phyloP scores from a whole-genome alignment of 2,329 filamentous ascomycete genomes.

The Exophiala bonariae region DNA sequence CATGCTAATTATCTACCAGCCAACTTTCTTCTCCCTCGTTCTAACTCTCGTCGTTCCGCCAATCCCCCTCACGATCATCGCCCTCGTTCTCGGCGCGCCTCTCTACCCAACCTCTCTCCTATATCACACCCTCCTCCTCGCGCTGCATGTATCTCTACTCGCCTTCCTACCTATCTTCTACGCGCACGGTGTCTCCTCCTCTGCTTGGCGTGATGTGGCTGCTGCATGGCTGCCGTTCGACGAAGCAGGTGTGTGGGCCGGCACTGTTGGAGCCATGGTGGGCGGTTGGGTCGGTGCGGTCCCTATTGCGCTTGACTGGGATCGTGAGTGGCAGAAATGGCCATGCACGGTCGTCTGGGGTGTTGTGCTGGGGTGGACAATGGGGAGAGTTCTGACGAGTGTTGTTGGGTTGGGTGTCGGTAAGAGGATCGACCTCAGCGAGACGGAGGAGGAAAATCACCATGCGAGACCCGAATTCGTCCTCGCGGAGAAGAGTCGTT shows the following conservation, averaged over 20 bases:
- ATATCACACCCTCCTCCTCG: slow-evolving; percentile 74
- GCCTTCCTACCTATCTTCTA: slow-evolving; percentile 80
- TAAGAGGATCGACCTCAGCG: slow-evolving; percentile 27
- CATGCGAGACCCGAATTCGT: background rate
- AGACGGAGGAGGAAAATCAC: slow-evolving; percentile 17
- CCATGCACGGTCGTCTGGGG: slow-evolving; percentile 88
- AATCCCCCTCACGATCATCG: slow-evolving; percentile 57
- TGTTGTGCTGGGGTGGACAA: slow-evolving; percentile 72
- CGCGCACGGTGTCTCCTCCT: slow-evolving; percentile 73
- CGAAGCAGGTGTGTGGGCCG: slow-evolving; percentile 71
- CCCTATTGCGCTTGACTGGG: slow-evolving; percentile 96
- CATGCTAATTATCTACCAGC: slow-evolving; percentile 13
- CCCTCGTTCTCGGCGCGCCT: slow-evolving; percentile 84
- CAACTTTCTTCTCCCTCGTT: slow-evolving; percentile 57
- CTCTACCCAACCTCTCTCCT: slow-evolving; percentile 70
- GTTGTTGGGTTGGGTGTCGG: slow-evolving; percentile 21
- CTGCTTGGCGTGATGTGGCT: slow-evolving; percentile 69
- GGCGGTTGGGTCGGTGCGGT: slow-evolving; percentile 93
- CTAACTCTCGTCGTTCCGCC: slow-evolving; percentile 55
- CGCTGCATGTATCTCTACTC: slow-evolving; percentile 78
- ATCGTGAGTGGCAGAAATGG: slow-evolving; percentile 99
- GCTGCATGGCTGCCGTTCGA: slow-evolving; percentile 73
- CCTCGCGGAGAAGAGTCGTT: background rate
- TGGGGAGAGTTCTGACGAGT: slow-evolving; percentile 50
- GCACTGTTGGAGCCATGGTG: slow-evolving; percentile 70